Evolutionary conservation across 2,329 filamentous ascomycete species (phyloP), one percentile per base, ranked within the genome.

Genomic region (Lomentospora prolificans): DNA sequence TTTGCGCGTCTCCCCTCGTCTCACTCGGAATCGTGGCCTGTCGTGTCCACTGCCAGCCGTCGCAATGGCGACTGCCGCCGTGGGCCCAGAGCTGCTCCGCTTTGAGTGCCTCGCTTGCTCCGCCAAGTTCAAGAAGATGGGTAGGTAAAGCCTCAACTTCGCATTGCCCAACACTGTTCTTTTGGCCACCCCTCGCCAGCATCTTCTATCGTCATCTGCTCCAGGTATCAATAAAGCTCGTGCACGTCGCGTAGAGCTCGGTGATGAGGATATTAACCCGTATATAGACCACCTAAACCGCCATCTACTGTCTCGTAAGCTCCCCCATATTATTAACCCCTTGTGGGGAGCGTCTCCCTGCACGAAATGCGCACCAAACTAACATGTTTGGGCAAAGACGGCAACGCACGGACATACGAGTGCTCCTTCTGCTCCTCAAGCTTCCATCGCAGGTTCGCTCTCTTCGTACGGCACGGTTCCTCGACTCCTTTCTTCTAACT

Each of bases 281-380:
- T 39, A n/a, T n/a, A 8, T 48, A 48, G 44, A 48, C 22, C 44
- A 48, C 12, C 44, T 48, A 5, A 48, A 48, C 22, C 44, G 44
- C 17, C 44, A 48, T 48, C 44, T 48, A 22, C 22, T 48, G 22
- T 48, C 44, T 48, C 44, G 44, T 48, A 48, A 48, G 44, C n/a
- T 48, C 17, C 10, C 17, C 17, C 17, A 10, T 48, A 19, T 19
- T 25, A 22, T 22, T 41, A 7, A 8, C 5, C 17, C 44, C 22
- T 22, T 14, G 6, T 48, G 9, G 22, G 22, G 17, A 22, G 10
- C 7, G n/a, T 25, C 41, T 19, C n/a, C 8, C 10, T 46, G 17
- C 44, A 17, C 2, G n/a, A 9, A 22, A 22, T 4, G 17, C 44
- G 9, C 22, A 48, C n/a, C 3, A 14, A 10, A 25, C 44, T 48